Evolutionary conservation across 2,329 filamentous ascomycete species (phyloP), one percentile per base, ranked within the genome.

Genomic region (Aureobasidium sp.): DNA sequence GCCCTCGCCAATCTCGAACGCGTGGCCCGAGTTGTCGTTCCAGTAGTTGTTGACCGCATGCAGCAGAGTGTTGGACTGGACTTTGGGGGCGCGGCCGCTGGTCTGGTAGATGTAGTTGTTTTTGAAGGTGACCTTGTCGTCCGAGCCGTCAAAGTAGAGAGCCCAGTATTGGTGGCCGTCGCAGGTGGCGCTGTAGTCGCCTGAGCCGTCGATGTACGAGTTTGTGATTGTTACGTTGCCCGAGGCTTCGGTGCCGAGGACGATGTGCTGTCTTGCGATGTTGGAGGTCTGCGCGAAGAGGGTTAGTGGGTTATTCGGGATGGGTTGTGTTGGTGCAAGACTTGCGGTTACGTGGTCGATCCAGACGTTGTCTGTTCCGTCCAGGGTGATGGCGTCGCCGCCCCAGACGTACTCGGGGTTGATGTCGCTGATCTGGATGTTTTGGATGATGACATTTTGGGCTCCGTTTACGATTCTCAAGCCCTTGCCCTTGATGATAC

Each of bases 1-100:
- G 42, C 70, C 71, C 25, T 67, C 49, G 61, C 69, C 70, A 29
- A 69, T 69, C 64, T 85, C 82, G 69, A 85, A 84, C 22, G 81
- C 79, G 71, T 84, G 82, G 56, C 79, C 79, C 14, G 72, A 68
- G 70, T 78, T 79, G 68, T 78, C 75, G 69, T 80, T 76, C 73
- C 37, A 84, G 78, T 80, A 82, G 77, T 84, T 84, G 79, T 84
- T 84, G 70, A 83, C 80, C 47, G 79, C 79, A 71, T 84, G 82
- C 56, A 84, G 73, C 47, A 82, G 78, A 64, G 81, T 82, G 70
- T 81, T 80, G n/a, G 75, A 76, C 61, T 71, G 73, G 29, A 84
- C 74, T 75, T 84, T 83, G 67, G 82, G 82, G 29, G 74, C 73
- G 59, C 82, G 81, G 57, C 82, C 82, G 12, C 76, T 78, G 53